These are phyloP conservation scores for Bromus sterilis DNA, from an alignment of 176 grass and related monocot species.

Conservation along the genomic window DNA sequence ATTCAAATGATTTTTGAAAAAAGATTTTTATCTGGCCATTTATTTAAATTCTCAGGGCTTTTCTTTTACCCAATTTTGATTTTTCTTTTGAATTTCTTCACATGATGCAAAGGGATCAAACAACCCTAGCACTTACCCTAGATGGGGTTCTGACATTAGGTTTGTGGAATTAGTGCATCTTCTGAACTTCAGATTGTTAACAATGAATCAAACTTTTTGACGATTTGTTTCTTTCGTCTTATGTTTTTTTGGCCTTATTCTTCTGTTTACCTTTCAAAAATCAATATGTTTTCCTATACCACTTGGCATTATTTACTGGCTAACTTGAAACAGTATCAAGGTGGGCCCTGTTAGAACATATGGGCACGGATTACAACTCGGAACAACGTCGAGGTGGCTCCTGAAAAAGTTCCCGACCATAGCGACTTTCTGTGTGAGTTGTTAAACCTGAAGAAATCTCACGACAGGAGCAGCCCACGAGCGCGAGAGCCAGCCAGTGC, in stretches of 20 bases:
- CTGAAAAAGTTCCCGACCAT: background rate
- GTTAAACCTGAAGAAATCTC: slow-evolving; percentile 23
- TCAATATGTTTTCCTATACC: too few relatives aligned
- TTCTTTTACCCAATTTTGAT: too few relatives aligned
- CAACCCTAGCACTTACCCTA: too few relatives aligned
- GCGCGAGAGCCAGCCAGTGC: background rate
- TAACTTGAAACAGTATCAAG: background rate
- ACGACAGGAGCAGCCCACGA: background rate
- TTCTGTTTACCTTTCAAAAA: too few relatives aligned
- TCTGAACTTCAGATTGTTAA: background rate
- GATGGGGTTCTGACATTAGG: too few relatives aligned
- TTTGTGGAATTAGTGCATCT: background rate
- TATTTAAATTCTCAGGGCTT: too few relatives aligned
- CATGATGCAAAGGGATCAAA: too few relatives aligned
- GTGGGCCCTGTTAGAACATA: background rate
- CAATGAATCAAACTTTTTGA: background rate
- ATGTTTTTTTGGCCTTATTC: background rate
- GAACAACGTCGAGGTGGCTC: background rate
- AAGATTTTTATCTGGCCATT: too few relatives aligned
- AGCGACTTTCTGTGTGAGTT: background rate
- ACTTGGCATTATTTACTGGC: background rate
- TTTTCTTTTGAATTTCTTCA: too few relatives aligned
- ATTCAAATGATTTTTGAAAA: too few relatives aligned
- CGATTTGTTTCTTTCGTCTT: background rate
- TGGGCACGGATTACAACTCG: background rate